Base-by-base conservation (phyloP, 2,329 filamentous ascomycete species). In the Xylaria sp. region DNA sequence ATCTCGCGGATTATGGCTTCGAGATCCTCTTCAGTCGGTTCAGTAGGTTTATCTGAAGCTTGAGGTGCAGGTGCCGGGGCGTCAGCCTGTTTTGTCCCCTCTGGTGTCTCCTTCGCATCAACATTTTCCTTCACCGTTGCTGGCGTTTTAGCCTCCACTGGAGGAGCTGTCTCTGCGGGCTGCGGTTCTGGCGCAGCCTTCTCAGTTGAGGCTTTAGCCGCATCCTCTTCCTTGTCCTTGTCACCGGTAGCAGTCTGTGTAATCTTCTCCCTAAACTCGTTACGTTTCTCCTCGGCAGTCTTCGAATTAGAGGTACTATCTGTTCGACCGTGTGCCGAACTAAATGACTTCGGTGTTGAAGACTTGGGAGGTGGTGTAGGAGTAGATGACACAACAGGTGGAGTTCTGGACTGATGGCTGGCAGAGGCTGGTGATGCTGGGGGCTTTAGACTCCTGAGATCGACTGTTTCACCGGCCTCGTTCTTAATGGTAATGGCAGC, bases 401-500 rank as follows among this genome's bases (percentile, higher is more conserved):
- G 87, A 1, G 88, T 87, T 78, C 89, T 91, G 57, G 85, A 81
- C 60, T 80, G 78, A 54, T 84, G 82, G n/a, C 76, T 78, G 73
- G 80, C 80, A 0, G 85, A 82, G 2, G 83, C 82, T 5, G 87
- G 84, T 1, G 87, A 86, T 1, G 83, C 78, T 3, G 86, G 85
- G 0, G 84, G 76, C 75, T 87, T 87, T 65, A 85, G 78, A 57
- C 78, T 86, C 74, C 80, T 91, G 80, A 83, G 85, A 70, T 92
- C 88, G 12, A 97, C 81, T 31, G 88, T 86, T 74, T 95, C 92
- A 65, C 92, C 94, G 59, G 89, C 85, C 31, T 89, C 85, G 72
- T 92, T 92, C 82, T 92, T 96, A 82, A 97, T 97, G 51, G 88
- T 83, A 68, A 97, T 90, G 1, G 90, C 88, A 50, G 88, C 88